Base-by-base conservation (phyloP, 306 rosid genomes). In the Prunus padus region DNA sequence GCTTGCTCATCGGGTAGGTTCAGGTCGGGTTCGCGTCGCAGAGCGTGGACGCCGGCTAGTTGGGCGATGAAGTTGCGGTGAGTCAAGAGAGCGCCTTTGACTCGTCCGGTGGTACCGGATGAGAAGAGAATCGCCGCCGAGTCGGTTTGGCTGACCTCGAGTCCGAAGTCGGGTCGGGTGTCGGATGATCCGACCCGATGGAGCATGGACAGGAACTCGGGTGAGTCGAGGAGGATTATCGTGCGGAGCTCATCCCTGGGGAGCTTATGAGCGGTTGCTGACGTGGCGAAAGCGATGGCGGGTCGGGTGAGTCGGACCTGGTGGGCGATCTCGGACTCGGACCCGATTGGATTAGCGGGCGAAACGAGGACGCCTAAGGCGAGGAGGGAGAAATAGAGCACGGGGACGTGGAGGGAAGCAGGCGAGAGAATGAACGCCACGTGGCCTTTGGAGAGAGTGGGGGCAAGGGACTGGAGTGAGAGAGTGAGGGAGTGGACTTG, bases 101-200 rank as follows among this genome's bases (percentile, higher is more conserved):
- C 91, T 28, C 85, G 79, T 6, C 98, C 98, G 0, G 98, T 95
- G 1, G 98, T 95, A 1, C 97, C 97, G 0, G 97, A 95, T 4
- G 97, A 95, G 87, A 82, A 95, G 1, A 95, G 86, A 72, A 95
- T 87, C 51, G 93, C 86, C 1, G 97, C 97, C 25, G 87, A n/a
- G 46, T 90, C 90, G 2, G 86, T 82, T 65, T 95, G 97, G 64
- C 33, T 56, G 68, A 84, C 69, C 47, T 72, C 51, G 1, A 77
- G 81, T 20, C 46, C 28, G 13, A 1, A 13, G 2, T 14, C 11
- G 13, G 26, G 12, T 8, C 30, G 22, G 57, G 42, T 28, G 13
- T 42, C 62, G 67, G 67, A 30, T 11, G 65, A 45, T 2, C 52
- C 23, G 66, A 6, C 11, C 20, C 37, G 5, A 18, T 82, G 28